Conservation (phyloP, 2,329 filamentous ascomycete genomes). For the Aspergillus sp. region DNA sequence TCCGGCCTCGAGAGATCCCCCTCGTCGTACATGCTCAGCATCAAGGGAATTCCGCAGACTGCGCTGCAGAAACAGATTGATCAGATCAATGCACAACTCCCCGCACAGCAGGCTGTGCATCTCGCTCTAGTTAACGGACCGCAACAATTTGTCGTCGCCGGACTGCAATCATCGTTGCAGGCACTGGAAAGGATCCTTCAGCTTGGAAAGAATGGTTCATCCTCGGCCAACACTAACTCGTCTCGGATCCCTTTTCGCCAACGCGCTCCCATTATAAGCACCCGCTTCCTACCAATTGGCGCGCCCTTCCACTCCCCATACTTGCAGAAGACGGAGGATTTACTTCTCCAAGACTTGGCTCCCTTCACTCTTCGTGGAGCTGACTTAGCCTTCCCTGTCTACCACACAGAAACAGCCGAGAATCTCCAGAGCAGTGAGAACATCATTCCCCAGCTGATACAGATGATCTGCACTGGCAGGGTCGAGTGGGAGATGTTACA, state of each 20-base stretch:
- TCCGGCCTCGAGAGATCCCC: conserved; percentile 3
- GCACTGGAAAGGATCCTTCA: not conserved
- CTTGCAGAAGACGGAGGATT: conserved; percentile 24
- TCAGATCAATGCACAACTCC: conserved; percentile 28
- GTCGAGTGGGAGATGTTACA: not conserved
- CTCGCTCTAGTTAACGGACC: conserved; percentile 34
- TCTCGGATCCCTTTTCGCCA: conserved; percentile 34
- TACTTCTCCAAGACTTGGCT: not conserved
- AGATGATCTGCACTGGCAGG: not conserved
- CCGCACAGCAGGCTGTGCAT: conserved; percentile 24
- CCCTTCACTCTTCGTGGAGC: not conserved
- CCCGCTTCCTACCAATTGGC: conserved; percentile 42
- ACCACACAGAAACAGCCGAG: not conserved
- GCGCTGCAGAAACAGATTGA: conserved; percentile 15
- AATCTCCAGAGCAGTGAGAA: not conserved
- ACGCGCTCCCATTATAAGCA: conserved; percentile 29
- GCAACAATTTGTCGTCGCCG: conserved; percentile 35
- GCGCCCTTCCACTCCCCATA: conserved; percentile 44
- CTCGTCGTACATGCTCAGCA: conserved; percentile 6
- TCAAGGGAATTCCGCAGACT: not conserved
- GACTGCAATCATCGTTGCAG: conserved; percentile 29
- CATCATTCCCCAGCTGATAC: not conserved
- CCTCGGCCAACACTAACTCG: not conserved
- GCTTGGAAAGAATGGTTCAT: not conserved
- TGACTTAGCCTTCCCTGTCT: not conserved